phyloP scores from a whole-genome alignment of 2,329 filamentous ascomycete genomes.

The Ceratocystis papillata region DNA sequence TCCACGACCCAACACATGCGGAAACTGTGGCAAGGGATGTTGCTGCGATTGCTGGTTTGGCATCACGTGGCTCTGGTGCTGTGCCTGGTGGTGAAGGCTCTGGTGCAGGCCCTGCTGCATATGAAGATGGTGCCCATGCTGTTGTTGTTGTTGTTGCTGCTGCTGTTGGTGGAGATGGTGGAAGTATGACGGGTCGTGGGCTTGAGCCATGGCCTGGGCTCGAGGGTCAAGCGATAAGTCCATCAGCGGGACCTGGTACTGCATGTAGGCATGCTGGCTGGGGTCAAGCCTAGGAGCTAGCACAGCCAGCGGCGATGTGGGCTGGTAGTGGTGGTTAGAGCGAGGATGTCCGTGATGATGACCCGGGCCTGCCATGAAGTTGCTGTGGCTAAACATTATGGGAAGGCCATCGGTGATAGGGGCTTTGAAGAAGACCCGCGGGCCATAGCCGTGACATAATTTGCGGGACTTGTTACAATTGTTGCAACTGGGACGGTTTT shows the following conservation, averaged over 20 bases:
- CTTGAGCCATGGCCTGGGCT: constrained; percentile 9
- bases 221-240: background rate
- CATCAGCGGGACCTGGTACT: constrained; percentile 7
- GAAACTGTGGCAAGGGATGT: background rate
- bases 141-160: constrained; percentile 4
- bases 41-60: constrained; percentile 3
- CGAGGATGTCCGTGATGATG: constrained; percentile 31
- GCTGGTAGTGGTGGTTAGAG: constrained; percentile 38
- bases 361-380: background rate
- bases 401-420: constrained; percentile 40
- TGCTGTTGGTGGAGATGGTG: background rate
- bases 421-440: constrained; percentile 70
- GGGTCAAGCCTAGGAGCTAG: constrained; percentile 16
- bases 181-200: background rate
- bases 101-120: background rate
- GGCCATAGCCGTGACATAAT: constrained; percentile 72
- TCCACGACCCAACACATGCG: background rate
- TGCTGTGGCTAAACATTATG: constrained; percentile 30
- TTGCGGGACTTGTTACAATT: constrained; percentile 83
- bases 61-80: constrained; percentile 7
- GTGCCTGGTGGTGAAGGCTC: background rate
- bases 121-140: background rate
- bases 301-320: constrained; percentile 6
- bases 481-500: constrained; percentile 68
- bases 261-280: background rate